Conservation (phyloP, 2,329 filamentous ascomycete genomes). For the Venturia oleaginea region DNA sequence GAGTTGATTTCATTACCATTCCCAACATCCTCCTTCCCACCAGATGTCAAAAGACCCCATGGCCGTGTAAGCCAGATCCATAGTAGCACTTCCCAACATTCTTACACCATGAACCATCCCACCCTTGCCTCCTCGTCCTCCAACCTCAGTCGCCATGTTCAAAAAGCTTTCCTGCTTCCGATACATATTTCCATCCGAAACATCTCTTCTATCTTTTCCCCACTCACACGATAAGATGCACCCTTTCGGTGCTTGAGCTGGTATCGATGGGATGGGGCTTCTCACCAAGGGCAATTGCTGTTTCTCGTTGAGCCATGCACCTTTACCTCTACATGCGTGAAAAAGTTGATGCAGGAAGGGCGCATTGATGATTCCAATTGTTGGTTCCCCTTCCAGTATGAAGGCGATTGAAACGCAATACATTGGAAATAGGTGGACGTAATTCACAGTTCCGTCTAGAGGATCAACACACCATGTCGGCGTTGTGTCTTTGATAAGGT, state of each 20-base stretch:
- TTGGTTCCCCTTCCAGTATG: conserved; percentile 47
- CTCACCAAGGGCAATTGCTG: conserved; percentile 54
- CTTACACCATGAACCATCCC: conserved; percentile 73
- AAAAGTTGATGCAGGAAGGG: conserved; percentile 63
- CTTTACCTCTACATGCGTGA: conserved; percentile 55
- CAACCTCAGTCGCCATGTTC: conserved; percentile 62
- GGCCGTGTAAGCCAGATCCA: conserved; percentile 66
- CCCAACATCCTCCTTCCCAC: conserved; percentile 78
- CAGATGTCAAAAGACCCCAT: conserved; percentile 71
- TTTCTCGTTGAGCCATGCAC: conserved; percentile 60
- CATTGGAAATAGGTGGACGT: conserved; percentile 72
- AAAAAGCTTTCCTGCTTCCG: conserved; percentile 67
- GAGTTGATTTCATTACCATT: conserved; percentile 46
- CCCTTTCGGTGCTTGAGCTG: conserved; percentile 53
- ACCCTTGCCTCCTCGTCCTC: conserved; percentile 54
- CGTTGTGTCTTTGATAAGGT: conserved; percentile 49
- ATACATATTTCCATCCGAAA: conserved; percentile 56
- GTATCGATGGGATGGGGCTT: conserved; percentile 54
- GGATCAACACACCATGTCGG: conserved; percentile 74
- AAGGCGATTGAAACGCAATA: conserved; percentile 73
- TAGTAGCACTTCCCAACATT: conserved; percentile 57
- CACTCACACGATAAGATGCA: conserved; percentile 71
- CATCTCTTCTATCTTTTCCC: conserved; percentile 67
- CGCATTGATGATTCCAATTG: conserved; percentile 64
- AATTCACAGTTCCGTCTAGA: conserved; percentile 70